Evolutionary conservation across 371 early-diverging fungal genomes (phyloP).

Genomic region (Blastocladiella emersonii): DNA sequence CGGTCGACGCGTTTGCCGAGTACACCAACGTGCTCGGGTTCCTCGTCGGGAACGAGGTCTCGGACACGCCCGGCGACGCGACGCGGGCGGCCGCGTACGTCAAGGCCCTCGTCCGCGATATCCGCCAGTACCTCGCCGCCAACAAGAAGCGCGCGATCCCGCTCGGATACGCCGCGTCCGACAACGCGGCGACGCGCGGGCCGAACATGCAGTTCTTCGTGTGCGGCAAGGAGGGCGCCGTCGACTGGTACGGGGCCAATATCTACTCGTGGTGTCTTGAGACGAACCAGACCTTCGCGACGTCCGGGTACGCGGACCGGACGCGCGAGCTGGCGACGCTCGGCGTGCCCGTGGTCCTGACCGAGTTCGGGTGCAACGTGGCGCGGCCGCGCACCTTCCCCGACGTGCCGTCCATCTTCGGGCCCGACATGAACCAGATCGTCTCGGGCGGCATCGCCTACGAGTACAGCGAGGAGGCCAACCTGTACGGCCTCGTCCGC

Average conservation of each 20-base stretch:
- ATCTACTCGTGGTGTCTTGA: constrained; percentile 57
- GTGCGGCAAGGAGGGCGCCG: constrained; percentile 8
- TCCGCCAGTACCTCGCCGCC: constrained; percentile 40
- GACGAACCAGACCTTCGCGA: constrained; percentile 25
- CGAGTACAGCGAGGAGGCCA: constrained; percentile 64
- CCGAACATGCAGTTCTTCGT: background rate
- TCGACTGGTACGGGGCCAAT: constrained; percentile 62
- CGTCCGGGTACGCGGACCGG: constrained; percentile 43
- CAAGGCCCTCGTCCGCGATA: constrained; percentile 56
- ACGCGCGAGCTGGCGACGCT: constrained; percentile 35
- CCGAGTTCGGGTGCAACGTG: constrained; percentile 49
- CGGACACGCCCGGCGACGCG: constrained; percentile 28
- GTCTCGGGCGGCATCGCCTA: constrained; percentile 69
- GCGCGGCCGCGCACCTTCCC: constrained; percentile 36
- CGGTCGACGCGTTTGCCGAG: constrained; percentile 48
- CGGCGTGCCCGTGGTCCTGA: constrained; percentile 43
- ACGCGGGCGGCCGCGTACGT: constrained; percentile 56
- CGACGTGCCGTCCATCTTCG: constrained; percentile 49
- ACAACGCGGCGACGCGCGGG: constrained; percentile 6
- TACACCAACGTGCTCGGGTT: constrained; percentile 55
- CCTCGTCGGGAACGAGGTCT: constrained; percentile 69
- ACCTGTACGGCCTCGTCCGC: constrained; percentile 60
- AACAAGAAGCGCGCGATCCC: constrained; percentile 38
- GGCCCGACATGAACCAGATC: constrained; percentile 43
- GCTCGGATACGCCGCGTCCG: constrained; percentile 53